Conservation (phyloP, 306 rosid genomes). For the Malus asiatica region DNA sequence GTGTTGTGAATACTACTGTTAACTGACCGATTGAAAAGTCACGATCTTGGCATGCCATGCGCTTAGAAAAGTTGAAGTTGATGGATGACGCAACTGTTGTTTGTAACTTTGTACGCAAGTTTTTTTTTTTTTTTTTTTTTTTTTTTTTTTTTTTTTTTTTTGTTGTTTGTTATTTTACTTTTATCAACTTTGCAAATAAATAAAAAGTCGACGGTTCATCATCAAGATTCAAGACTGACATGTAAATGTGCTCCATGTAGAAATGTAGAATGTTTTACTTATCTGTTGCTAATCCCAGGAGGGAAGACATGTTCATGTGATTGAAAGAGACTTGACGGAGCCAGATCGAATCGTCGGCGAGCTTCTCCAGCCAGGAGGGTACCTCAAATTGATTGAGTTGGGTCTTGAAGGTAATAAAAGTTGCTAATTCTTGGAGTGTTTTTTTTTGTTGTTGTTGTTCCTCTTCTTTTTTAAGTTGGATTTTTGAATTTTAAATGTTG, state of each 20-base stretch:
- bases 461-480: background rate
- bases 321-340: conserved; percentile 56
- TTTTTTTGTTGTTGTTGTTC: background rate
- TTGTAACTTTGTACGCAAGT: no score
- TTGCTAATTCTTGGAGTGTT: background rate
- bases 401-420: conserved; percentile 46
- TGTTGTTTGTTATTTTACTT: no score
- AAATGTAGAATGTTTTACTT: background rate
- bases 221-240: no score
- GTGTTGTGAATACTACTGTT: no score
- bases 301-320: conserved; percentile 46
- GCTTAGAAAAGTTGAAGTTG: background rate
- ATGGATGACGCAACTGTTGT: conserved; percentile 7
- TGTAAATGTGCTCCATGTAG: background rate
- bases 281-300: conserved; percentile 28
- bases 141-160: no score
- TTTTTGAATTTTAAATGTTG: background rate
- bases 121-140: no score
- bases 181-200: no score
- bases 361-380: conserved; percentile 68
- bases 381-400: conserved; percentile 48
- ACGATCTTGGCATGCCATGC: background rate
- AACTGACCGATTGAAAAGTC: background rate
- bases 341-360: conserved; percentile 62
- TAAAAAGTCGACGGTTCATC: no score